These are phyloP conservation scores for Ambrosiella cleistominuta DNA, from an alignment of 2,329 filamentous ascomycete species.

Conservation along the genomic window DNA sequence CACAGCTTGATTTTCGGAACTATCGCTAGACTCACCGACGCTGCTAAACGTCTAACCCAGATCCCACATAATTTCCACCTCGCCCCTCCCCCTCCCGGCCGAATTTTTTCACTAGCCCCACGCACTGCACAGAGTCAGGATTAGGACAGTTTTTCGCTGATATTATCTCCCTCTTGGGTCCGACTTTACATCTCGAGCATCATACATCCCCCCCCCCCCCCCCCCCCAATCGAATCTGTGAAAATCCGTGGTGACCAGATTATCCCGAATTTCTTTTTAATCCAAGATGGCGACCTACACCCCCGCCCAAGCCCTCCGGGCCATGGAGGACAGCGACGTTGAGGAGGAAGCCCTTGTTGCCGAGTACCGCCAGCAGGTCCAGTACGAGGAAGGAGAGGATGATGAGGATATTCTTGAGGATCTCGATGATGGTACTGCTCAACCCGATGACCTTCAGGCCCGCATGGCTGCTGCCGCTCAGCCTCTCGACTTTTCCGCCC, in stretches of 20 bases:
- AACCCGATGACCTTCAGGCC: slow-evolving; percentile 81
- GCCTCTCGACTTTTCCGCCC: slow-evolving; percentile 88
- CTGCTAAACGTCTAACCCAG: not conserved
- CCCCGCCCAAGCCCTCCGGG: slow-evolving; percentile 8
- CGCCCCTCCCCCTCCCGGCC: slow-evolving; percentile 9
- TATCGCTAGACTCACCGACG: slow-evolving; percentile 1
- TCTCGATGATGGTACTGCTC: slow-evolving; percentile 40
- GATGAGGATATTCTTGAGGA: slow-evolving; percentile 44
- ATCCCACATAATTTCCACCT: slow-evolving; percentile 12
- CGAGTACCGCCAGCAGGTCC: slow-evolving; percentile 91
- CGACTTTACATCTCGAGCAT: slow-evolving; percentile 2
- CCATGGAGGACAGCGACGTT: slow-evolving; percentile 56
- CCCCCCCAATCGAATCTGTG: slow-evolving; percentile 1
- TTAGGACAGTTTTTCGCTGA: slow-evolving; percentile 12
- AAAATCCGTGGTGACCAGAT: not conserved
- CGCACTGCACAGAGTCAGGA: slow-evolving; percentile 10
- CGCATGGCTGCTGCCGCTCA: slow-evolving; percentile 82
- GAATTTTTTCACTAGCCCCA: slow-evolving; percentile 13
- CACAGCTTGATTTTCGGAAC: not conserved
- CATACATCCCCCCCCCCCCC: not conserved
- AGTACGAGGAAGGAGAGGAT: slow-evolving; percentile 74
- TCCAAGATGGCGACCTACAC: slow-evolving; percentile 12
- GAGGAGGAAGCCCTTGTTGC: slow-evolving; percentile 92
- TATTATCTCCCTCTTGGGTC: slow-evolving; percentile 2
- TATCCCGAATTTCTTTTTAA: not conserved